Conservation (phyloP, 163 green algal genomes). For the Smithsoniella earleae region DNA sequence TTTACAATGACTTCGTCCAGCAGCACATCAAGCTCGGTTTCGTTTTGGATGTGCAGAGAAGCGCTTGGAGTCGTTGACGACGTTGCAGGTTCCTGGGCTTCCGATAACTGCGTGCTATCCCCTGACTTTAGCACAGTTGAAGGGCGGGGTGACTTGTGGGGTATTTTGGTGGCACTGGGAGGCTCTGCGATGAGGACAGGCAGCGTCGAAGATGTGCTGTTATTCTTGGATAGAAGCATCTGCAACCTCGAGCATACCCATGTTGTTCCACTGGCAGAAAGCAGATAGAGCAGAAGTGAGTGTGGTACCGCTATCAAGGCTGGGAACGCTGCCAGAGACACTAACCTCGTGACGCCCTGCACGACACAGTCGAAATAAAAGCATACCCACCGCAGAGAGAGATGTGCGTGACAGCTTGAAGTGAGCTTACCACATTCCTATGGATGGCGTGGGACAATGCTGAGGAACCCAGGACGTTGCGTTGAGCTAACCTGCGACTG, state of each 20-base stretch:
- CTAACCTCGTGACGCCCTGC: not conserved
- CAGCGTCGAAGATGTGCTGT: not conserved
- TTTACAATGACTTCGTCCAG: not conserved
- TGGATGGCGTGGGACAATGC: no score
- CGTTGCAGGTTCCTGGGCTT: no score
- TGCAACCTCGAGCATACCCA: no score
- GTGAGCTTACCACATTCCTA: not conserved
- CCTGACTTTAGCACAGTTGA: not conserved
- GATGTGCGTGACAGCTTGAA: not conserved
- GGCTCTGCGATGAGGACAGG: not conserved
- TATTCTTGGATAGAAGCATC: not conserved
- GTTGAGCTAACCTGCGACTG: not conserved
- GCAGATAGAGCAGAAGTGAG: not conserved
- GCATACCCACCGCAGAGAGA: not conserved
- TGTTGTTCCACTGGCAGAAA: slow-evolving; percentile 9
- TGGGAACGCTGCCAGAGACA: not conserved
- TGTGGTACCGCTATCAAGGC: not conserved
- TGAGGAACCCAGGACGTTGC: not conserved
- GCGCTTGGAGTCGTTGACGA: not conserved
- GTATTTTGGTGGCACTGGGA: not conserved
- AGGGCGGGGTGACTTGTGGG: not conserved
- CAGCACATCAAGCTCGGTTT: not conserved
- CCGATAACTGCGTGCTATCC: no score
- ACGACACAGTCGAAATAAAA: not conserved
- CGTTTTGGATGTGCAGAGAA: not conserved